phyloP scores from a whole-genome alignment of 768 basidiomycete genomes.

The Atractiella rhizophila region DNA sequence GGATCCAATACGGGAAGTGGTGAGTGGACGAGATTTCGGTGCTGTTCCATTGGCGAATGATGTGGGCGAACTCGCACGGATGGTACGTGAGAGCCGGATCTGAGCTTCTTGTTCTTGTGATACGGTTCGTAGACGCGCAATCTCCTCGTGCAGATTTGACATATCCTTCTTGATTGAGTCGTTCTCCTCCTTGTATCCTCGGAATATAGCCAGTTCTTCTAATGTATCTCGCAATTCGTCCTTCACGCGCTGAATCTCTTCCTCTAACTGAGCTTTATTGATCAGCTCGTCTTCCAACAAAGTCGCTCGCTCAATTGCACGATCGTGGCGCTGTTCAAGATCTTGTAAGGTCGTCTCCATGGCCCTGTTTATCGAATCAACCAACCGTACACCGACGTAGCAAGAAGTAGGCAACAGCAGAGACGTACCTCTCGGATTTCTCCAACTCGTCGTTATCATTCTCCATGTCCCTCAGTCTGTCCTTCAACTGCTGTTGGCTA shows the following conservation, averaged over 20 bases:
- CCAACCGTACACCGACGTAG: background rate
- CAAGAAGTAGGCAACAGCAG: background rate
- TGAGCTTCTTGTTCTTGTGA: too few species aligned
- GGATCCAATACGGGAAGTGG: too few species aligned
- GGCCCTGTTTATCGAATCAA: conserved; percentile 32
- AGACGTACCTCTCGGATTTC: conserved; percentile 46
- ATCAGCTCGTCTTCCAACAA: conserved; percentile 83
- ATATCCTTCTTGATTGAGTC: too few species aligned
- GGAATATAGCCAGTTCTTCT: too few species aligned
- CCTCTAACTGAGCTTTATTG: conserved; percentile 68
- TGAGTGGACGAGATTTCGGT: too few species aligned
- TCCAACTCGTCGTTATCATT: conserved; percentile 97
- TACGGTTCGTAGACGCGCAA: too few species aligned
- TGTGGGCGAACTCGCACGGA: too few species aligned
- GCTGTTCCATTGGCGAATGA: too few species aligned
- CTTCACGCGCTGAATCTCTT: conserved; percentile 65
- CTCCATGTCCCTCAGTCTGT: conserved; percentile 64
- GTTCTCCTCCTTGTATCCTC: too few species aligned
- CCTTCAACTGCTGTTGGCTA: conserved; percentile 41
- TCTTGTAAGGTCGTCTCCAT: conserved; percentile 23
- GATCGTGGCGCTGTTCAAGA: conserved; percentile 60
- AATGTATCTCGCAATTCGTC: conserved; percentile 92
- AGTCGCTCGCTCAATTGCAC: conserved; percentile 85
- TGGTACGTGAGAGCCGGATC: too few species aligned
- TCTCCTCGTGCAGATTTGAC: too few species aligned